phyloP scores from a whole-genome alignment of 2,329 filamentous ascomycete species.

The Exophiala aquamarina region DNA sequence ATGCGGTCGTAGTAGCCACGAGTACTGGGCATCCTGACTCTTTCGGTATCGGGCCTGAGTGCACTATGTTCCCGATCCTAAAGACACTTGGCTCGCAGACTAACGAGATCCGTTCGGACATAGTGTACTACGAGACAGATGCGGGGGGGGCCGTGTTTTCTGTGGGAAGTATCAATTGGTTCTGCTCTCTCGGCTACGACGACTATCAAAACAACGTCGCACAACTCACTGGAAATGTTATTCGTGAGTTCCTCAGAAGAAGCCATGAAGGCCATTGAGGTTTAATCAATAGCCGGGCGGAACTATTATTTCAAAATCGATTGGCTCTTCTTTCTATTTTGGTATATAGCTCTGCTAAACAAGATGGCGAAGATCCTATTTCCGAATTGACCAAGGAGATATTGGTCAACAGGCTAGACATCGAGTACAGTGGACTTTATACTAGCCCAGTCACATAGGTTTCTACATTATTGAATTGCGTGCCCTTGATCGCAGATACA shows the following conservation, averaged over 20 bases:
- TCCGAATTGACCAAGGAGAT: no score
- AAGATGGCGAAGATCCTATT: no score
- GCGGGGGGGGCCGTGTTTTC: conserved; percentile 29
- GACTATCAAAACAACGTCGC: conserved; percentile 31
- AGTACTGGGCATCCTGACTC: conserved; percentile 19
- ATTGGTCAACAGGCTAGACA: no score
- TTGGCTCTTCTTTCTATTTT: no score
- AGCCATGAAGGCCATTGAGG: neutral
- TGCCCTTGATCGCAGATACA: no score
- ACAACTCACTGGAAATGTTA: conserved; percentile 29
- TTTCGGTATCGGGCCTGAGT: conserved; percentile 24
- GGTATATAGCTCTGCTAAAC: no score
- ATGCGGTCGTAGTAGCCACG: conserved; percentile 32
- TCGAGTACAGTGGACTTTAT: no score
- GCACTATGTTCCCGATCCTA: conserved; percentile 27
- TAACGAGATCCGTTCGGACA: conserved; percentile 26
- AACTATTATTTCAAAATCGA: no score
- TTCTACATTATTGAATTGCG: no score
- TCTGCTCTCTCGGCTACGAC: conserved; percentile 27
- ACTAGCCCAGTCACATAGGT: no score
- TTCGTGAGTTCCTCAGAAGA: conserved; percentile 24
- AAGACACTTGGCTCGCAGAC: conserved; percentile 27
- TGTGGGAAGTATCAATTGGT: conserved; percentile 34
- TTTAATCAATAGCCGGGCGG: no score
- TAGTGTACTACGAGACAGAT: conserved; percentile 29